These are phyloP conservation scores for Phytophthora colocasiae DNA, from an alignment of 352 stramenopile genomes.

Conservation along the genomic window DNA sequence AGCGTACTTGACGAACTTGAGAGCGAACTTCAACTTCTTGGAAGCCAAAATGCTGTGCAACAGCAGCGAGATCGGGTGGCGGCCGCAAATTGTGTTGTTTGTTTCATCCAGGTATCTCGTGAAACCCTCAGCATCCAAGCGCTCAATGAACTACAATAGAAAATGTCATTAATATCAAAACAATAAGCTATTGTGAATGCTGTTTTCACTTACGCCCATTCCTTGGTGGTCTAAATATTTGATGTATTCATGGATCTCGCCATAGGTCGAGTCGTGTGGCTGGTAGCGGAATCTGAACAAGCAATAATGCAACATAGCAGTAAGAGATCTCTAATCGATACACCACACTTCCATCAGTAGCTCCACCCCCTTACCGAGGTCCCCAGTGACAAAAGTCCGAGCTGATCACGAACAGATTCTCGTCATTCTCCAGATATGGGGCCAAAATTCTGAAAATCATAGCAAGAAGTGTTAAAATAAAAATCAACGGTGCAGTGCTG, in stretches of 20 bases:
- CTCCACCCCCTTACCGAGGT: constrained; percentile 46
- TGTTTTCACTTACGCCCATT: constrained; percentile 54
- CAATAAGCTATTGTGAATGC: background rate
- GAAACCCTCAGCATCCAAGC: constrained; percentile 92
- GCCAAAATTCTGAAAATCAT: constrained; percentile 79
- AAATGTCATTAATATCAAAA: constrained; percentile 2
- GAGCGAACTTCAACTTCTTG: constrained; percentile 64
- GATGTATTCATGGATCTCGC: constrained; percentile 96
- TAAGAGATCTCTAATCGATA: background rate
- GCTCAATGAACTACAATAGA: constrained; percentile 86
- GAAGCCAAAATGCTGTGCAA: constrained; percentile 66
- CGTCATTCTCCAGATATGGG: constrained; percentile 90
- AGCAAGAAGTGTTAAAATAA: background rate
- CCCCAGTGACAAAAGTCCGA: constrained; percentile 99
- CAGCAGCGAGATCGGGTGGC: constrained; percentile 93
- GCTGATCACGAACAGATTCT: constrained; percentile 96
- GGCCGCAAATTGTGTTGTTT: constrained; percentile 97
- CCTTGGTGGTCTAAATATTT: constrained; percentile 94
- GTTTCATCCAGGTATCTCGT: constrained; percentile 95
- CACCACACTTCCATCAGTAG: constrained; percentile 1
- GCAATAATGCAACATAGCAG: background rate
- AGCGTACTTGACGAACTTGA: constrained; percentile 95
- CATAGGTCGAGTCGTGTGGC: constrained; percentile 81
- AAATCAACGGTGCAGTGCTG: background rate
- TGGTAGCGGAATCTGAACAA: constrained; percentile 90